Conservation (phyloP, 2,329 filamentous ascomycete species). For the Cryphonectria parasitica region DNA sequence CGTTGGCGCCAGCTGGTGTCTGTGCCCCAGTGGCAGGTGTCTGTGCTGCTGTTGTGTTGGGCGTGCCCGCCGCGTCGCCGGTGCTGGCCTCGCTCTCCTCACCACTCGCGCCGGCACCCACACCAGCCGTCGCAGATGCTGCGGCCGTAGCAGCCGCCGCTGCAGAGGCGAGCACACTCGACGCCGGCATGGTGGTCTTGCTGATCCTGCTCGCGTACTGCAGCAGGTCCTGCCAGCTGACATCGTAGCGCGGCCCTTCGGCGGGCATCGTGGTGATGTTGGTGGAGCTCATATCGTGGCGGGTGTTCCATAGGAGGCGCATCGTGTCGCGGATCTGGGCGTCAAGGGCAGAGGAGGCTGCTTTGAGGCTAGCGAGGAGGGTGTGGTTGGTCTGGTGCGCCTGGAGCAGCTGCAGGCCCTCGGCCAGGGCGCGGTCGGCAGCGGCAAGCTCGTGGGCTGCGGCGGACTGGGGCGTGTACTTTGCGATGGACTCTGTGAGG, state of each 20-base stretch:
- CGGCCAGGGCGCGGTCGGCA: constrained; percentile 70
- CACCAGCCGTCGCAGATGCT: constrained; percentile 46
- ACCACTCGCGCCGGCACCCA: constrained; percentile 39
- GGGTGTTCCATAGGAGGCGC: constrained; percentile 69
- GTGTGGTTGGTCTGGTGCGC: constrained; percentile 75
- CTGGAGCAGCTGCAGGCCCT: constrained; percentile 67
- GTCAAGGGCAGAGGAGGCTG: constrained; percentile 68
- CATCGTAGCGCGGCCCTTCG: constrained; percentile 53
- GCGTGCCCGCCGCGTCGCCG: constrained; percentile 29
- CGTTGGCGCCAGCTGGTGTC: constrained; percentile 31
- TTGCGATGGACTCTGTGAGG: constrained; percentile 78
- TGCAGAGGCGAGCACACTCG: constrained; percentile 22
- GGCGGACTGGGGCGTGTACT: constrained; percentile 75
- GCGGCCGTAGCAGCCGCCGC: background rate
- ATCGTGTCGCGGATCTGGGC: constrained; percentile 73
- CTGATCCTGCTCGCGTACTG: constrained; percentile 79
- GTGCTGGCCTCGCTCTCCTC: constrained; percentile 39
- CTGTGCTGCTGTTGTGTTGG: constrained; percentile 32
- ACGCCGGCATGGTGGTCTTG: constrained; percentile 74
- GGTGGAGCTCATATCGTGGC: constrained; percentile 71
- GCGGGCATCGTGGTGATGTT: constrained; percentile 61
- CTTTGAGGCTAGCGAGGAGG: constrained; percentile 70
- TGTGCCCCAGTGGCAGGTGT: constrained; percentile 32
- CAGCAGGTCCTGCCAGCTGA: constrained; percentile 75
- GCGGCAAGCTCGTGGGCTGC: constrained; percentile 71